Evolutionary conservation across 805 yeast genomes (phyloP).

Genomic region (Teunomyces stri): DNA sequence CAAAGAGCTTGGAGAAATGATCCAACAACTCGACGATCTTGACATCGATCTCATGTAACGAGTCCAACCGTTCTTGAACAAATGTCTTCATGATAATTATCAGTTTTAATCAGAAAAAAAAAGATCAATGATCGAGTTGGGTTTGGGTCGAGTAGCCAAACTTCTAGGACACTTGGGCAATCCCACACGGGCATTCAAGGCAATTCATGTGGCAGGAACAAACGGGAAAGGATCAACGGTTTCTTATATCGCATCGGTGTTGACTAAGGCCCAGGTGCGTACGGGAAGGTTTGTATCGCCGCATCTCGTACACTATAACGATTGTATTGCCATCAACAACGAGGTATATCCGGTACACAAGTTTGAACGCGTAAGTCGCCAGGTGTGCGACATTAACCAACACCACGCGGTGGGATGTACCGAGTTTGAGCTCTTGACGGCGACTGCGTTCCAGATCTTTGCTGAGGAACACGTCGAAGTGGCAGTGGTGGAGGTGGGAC

Average conservation of each 20-base stretch:
- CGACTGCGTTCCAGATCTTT: conserved; percentile 80
- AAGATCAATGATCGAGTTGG: conserved; percentile 35
- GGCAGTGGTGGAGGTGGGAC: conserved; percentile 90
- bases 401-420: conserved; percentile 60
- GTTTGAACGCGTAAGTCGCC: conserved; percentile 45
- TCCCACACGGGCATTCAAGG: conserved; percentile 63
- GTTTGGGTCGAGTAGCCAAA: conserved; percentile 30
- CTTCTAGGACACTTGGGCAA: conserved; percentile 50
- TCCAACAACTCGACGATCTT: conserved; percentile 51
- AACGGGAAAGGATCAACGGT: conserved; percentile 96
- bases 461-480: conserved; percentile 54
- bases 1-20: conserved; percentile 46
- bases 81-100: conserved; percentile 20
- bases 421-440: conserved; percentile 84
- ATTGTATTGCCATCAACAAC: conserved; percentile 69
- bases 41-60: conserved; percentile 51
- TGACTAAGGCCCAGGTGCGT: conserved; percentile 45
- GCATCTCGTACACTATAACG: conserved; percentile 70
- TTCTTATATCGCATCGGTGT: conserved; percentile 69
- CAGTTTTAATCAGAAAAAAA: too few relatives aligned
- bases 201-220: conserved; percentile 94
- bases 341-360: conserved; percentile 45
- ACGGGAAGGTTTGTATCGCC: conserved; percentile 91
- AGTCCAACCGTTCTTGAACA: conserved; percentile 50
- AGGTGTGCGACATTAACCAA: conserved; percentile 42